Base-by-base conservation (phyloP, 148 eudicot genomes). In the Spergularia bocconei region DNA sequence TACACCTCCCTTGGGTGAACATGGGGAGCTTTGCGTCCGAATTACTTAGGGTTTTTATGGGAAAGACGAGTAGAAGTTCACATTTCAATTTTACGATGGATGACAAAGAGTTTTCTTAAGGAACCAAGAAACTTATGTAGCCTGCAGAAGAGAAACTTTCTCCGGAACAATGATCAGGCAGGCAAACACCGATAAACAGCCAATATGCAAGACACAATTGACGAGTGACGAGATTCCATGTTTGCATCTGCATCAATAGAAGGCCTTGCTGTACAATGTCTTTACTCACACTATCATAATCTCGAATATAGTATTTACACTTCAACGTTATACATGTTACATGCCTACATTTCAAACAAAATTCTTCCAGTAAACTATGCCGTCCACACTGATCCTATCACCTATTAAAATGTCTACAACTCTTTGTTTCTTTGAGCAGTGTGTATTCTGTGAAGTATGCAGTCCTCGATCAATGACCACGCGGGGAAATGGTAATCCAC, bases 221-320 rank as follows among this genome's bases (percentile, higher is more conserved):
- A 29, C 3, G 36, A 29, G 3, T 2, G 36, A 4, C 2, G 36
- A 29, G 36, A 29, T 29, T 29, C 36, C 36, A 29, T 29, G 36
- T 29, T 29, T 29, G 36, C 36, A 29, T 29, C 36, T 29, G 36
- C 36, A 29, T 44, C 17, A 14, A 56, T 13, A 19, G 7, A 13
- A 56, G 17, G 17, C 19, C 41, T 48, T 51, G 54, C 70, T 67
- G 19, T 67, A 67, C 36, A 48, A 7, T 29, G 60, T 10, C n/a
- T n/a, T 13, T 36, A 14, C 5, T 69, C 67, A 2, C 6, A n/a
- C 51, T 33, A 33, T 15, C 60, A 69, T 61, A 60, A 51, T 14
- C 19, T 61, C 21, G 7, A 38, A 36, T 51, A 33, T n/a, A 50
- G 69, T 70, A 77, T 61, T 11, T 51, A 70, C 79, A 76, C 19